Evolutionary conservation across 2,329 filamentous ascomycete genomes (phyloP).

Genomic region (Exserohilum rostratum): DNA sequence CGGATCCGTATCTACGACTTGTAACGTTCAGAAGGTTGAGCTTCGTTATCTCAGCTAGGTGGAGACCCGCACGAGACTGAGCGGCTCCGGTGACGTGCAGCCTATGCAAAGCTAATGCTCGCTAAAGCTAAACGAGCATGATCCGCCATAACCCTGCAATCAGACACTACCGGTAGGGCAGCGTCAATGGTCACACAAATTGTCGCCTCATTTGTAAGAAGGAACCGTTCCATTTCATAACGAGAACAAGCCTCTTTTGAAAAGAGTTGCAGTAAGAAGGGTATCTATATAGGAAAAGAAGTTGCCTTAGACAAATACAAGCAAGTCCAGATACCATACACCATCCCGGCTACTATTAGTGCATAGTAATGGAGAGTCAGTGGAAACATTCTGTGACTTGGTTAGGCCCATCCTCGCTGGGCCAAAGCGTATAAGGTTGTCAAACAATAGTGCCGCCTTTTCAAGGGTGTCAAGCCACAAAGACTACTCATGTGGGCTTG

Average conservation of each 20-base stretch:
- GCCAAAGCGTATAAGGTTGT: background rate
- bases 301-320: background rate
- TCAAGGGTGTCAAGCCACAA: background rate
- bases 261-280: conserved; percentile 2
- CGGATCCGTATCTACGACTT: background rate
- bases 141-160: background rate
- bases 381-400: background rate
- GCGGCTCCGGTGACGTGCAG: background rate
- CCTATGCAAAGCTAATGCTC: conserved; percentile 14
- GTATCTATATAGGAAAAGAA: conserved; percentile 22
- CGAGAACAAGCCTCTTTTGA: background rate
- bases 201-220: no score
- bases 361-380: background rate
- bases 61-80: conserved; percentile 1
- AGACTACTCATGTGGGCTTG: background rate
- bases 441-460: background rate
- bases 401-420: background rate
- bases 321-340: background rate
- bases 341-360: background rate
- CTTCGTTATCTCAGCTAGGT: background rate
- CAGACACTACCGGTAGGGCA: background rate
- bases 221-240: background rate
- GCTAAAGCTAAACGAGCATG: conserved; percentile 17
- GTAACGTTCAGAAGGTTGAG: background rate
- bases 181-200: background rate